Base-by-base conservation (phyloP, 805 yeast species). In the Sugiyamaella americana region DNA sequence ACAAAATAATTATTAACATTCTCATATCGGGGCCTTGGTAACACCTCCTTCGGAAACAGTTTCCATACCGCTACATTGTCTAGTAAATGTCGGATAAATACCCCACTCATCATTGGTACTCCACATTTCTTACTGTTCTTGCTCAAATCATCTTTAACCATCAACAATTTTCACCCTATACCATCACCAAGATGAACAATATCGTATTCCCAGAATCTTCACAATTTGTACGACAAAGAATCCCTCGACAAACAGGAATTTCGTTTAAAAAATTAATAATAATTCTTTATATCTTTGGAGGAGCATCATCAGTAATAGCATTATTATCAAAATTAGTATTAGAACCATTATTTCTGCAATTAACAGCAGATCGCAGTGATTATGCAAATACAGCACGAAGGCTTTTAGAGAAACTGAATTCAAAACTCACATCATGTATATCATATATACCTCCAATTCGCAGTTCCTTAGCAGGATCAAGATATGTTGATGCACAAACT, bases 301-400 rank as follows among this genome's bases (percentile, higher is more conserved):
- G 68, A 4, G 50, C 55, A 3, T 46, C 61, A 2, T 61, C 61
- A 0, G 45, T 60, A 17, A 36, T 57, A 5, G 63, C 59, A 5
- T 34, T 62, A 2, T 44, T 64, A 11, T 58, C 64, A 36, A 62
- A 60, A 45, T 54, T 60, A 41, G 53, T 64, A 17, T 47, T 63
- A n/a, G 48, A 49, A 23, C 68, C 68, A 30, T 58, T 64, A 41
- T 55, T 61, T 37, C 55, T 53, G 17, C 64, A 64, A 52, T 60
- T 64, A 8, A 55, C 64, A 3, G 54, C 22, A 24, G 65, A 60
- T 44, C 63, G 68, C 32, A 47, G 58, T n/a, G 52, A 53, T 16
- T 58, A 60, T 40, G 60, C 61, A 10, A 52, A 48, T 20, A 56
- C 54, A 32, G 62, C 62, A 6, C 56, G 59, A 2, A 44, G 47